phyloP scores from a whole-genome alignment of 768 basidiomycete genomes.

The Lepiota venenata region DNA sequence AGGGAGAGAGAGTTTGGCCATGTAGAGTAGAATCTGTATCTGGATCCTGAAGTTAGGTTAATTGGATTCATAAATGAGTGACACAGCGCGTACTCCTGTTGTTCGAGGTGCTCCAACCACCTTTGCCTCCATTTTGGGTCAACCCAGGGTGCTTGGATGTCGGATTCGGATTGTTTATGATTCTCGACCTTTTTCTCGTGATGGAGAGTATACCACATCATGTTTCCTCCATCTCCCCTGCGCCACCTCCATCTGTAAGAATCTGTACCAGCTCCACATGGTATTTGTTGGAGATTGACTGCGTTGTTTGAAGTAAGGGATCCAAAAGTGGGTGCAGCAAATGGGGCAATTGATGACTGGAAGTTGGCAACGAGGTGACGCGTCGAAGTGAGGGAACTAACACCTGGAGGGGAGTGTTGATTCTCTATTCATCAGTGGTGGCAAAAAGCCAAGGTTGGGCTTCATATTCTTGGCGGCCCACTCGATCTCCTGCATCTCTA shows the following conservation, averaged over 20 bases:
- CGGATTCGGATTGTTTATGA: conserved; percentile 9
- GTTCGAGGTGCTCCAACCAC: conserved; percentile 67
- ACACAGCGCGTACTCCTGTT: conserved; percentile 49
- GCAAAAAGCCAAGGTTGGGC: conserved; percentile 44
- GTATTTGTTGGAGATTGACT: conserved; percentile 55
- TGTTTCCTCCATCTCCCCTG: conserved; percentile 63
- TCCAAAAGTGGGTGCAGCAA: conserved; percentile 58
- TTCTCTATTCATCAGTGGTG: conserved; percentile 34
- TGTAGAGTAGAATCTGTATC: conserved; percentile 71
- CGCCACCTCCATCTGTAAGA: conserved; percentile 54
- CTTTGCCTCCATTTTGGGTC: conserved; percentile 50
- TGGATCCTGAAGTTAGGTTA: conserved; percentile 45
- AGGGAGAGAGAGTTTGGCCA: conserved; percentile 62
- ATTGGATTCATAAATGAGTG: background rate
- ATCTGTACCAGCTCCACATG: conserved; percentile 60
- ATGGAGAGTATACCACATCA: conserved; percentile 74
- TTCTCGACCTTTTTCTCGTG: conserved; percentile 48
- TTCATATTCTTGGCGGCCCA: conserved; percentile 26
- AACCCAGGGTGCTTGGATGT: conserved; percentile 32
- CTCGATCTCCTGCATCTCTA: conserved; percentile 25
- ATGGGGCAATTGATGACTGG: conserved; percentile 30
- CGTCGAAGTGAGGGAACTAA: conserved; percentile 56
- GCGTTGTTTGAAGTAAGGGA: conserved; percentile 61
- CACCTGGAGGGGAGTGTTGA: conserved; percentile 44
- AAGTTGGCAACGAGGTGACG: conserved; percentile 34